phyloP scores from a whole-genome alignment of 441 rosid genomes.

The Manihot esculenta region DNA sequence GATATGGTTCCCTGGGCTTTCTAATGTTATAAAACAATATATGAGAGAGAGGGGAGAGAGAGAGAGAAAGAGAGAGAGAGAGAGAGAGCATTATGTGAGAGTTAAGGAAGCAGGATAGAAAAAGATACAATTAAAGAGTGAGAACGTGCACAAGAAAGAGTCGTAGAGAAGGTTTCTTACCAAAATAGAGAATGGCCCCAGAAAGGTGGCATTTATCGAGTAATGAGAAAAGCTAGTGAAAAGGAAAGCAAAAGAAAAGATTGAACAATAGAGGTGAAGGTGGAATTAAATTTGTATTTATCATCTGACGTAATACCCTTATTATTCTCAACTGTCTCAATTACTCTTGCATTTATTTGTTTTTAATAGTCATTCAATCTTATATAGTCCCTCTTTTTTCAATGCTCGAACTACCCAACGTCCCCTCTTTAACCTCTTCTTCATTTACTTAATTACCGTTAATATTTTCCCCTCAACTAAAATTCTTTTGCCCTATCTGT shows the following conservation, averaged over 20 bases:
- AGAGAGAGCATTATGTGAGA: conserved; percentile 19
- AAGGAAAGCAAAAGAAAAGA: conserved; percentile 26
- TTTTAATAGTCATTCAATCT: conserved; percentile 78
- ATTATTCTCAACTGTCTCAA: conserved; percentile 95
- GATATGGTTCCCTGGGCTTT: not conserved
- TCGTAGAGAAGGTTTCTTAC: conserved; percentile 27
- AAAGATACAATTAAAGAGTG: conserved; percentile 33
- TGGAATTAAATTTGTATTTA: conserved; percentile 73
- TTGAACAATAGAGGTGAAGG: conserved; percentile 31
- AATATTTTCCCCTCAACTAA: not conserved
- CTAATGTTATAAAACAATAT: not conserved
- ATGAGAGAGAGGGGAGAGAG: conserved; percentile 17
- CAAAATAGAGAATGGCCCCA: conserved; percentile 42
- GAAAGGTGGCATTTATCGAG: conserved; percentile 51
- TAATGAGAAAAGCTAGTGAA: conserved; percentile 36
- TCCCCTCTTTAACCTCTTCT: conserved; percentile 1
- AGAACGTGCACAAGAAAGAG: conserved; percentile 30
- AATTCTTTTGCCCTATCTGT: not conserved
- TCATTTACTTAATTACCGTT: conserved; percentile 33
- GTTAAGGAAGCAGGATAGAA: conserved; percentile 21
- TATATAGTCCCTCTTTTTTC: conserved; percentile 41
- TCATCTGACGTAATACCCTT: conserved; percentile 79
- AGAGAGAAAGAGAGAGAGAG: no score
- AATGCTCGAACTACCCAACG: conserved; percentile 60
- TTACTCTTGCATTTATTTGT: conserved; percentile 94